These are phyloP conservation scores for Lentinula edodes DNA, from an alignment of 768 basidiomycete species.

Conservation along the genomic window DNA sequence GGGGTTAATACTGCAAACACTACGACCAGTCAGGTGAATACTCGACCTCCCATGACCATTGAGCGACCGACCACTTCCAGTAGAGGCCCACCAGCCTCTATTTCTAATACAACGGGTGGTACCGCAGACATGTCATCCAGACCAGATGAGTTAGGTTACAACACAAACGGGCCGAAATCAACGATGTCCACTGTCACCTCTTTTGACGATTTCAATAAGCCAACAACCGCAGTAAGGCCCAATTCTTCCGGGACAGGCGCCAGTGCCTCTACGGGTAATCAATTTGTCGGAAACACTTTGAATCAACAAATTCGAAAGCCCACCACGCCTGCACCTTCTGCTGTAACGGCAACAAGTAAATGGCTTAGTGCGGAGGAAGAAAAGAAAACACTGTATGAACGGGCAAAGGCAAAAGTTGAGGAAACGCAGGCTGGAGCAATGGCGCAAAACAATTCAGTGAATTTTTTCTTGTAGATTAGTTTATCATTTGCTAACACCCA, in stretches of 20 bases:
- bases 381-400: constrained; percentile 59
- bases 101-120: not conserved
- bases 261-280: not conserved
- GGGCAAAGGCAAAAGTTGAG: constrained; percentile 56
- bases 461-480: not conserved
- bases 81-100: not conserved
- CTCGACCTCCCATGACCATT: constrained; percentile 4
- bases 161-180: constrained; percentile 7
- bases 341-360: not conserved
- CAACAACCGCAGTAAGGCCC: not conserved
- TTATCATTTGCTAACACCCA: not conserved
- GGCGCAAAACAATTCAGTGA: not conserved
- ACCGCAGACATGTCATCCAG: not conserved
- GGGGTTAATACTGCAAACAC: not conserved
- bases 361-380: constrained; percentile 63
- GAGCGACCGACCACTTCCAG: constrained; percentile 2
- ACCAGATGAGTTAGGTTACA: constrained; percentile 20
- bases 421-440: constrained; percentile 41
- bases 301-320: not conserved
- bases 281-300: not conserved
- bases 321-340: not conserved
- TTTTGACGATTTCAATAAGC: not conserved
- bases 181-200: not conserved
- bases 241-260: not conserved
- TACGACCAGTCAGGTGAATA: constrained; percentile 2